Evolutionary conservation across 345 rosid species (phyloP), one percentile per base, ranked within the genome.

Genomic region (Acer negundo): DNA sequence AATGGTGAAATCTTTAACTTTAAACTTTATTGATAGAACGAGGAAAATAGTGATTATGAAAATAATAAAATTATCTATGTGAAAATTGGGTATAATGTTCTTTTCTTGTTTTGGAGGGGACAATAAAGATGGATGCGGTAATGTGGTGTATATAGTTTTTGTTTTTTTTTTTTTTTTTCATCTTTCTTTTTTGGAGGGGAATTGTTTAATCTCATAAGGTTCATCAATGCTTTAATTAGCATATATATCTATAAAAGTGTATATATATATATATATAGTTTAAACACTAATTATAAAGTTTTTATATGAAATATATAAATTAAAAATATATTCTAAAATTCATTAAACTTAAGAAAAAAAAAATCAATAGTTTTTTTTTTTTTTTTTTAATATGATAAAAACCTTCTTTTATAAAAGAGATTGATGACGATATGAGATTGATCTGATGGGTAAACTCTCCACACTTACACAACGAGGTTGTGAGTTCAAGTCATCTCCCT

Each of bases 41-140:
- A n/a, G 28, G 38, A 22, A 13, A 13, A 56, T 56, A 35, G 38
- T 35, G 38, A 35, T 4, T n/a, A n/a, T 56, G 62, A 56, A n/a
- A 16, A 56, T 56, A 17, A 56, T 19, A 20, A 19, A 26, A 59
- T 35, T 35, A 35, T 35, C 4, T 35, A 73, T 35, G 7, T 72
- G 67, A 22, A 42, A 23, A 3, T 61, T 61, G 31, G 42, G 38
- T 15, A 12, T 42, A 3, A 28, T 70, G 44, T 70, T 22, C 28
- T 15, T 59, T 62, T 15, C 69, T 74, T 62, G 44, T 74, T 62
- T 74, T 46, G 61, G 56, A 31, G 63, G 44, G 11, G 38, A 74
- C 59, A 74, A 10, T 22, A 38, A 61, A 61, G 56, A 42, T 61
- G 15, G 24, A 12, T 6, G 35, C 7, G 51, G 4, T 28, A 17